Evolutionary conservation across 495 filamentous ascomycete genomes (phyloP).

Genomic region (Neurospora terricola): DNA sequence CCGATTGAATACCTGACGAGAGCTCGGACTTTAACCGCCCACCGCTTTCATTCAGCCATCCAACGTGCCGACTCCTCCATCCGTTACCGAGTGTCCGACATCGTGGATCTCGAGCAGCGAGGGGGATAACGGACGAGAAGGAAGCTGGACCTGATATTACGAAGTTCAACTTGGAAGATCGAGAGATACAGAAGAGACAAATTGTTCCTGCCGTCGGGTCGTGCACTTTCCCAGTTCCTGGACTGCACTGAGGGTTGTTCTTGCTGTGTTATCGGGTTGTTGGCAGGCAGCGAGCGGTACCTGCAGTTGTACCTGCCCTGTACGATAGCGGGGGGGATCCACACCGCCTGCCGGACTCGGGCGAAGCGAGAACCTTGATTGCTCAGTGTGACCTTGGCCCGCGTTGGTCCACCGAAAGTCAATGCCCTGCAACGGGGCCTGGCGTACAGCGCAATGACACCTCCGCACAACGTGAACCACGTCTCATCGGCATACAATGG

Average conservation of each 20-base stretch:
- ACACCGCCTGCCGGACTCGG: background rate
- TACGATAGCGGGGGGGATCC: background rate
- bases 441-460: background rate
- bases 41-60: background rate
- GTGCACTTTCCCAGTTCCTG: background rate
- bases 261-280: background rate
- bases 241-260: background rate
- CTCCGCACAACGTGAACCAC: background rate
- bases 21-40: background rate
- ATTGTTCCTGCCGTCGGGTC: background rate
- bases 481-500: background rate
- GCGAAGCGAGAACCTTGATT: background rate
- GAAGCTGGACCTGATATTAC: background rate
- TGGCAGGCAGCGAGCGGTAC: background rate
- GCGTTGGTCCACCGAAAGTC: background rate
- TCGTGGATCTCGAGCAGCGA: background rate
- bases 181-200: background rate
- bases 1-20: background rate
- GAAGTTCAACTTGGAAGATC: background rate
- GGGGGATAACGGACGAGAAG: background rate
- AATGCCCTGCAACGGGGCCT: background rate
- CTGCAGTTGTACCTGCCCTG: background rate
- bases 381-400: background rate
- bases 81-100: background rate
- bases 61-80: background rate